Conservation (phyloP, 2,329 filamentous ascomycete species). For the Curvularia spicifera region DNA sequence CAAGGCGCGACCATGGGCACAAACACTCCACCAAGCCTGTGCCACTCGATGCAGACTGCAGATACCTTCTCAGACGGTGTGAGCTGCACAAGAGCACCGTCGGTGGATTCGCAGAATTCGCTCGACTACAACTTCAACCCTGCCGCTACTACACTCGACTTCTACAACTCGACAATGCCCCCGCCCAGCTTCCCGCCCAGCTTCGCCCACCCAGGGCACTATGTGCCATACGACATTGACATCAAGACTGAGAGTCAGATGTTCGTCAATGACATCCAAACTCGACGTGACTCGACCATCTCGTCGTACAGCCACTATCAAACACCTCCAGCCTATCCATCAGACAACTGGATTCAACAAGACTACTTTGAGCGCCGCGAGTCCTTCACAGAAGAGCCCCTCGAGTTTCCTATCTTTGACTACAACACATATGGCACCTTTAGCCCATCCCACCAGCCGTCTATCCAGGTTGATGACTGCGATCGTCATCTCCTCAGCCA, state of each 20-base stretch:
- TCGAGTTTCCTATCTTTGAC: conserved; percentile 82
- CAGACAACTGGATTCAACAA: conserved; percentile 75
- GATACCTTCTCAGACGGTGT: conserved; percentile 79
- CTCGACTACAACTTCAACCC: conserved; percentile 71
- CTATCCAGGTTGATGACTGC: conserved; percentile 83
- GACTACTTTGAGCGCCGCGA: conserved; percentile 72
- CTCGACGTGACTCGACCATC: conserved; percentile 82
- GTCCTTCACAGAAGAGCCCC: conserved; percentile 63
- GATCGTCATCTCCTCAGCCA: conserved; percentile 89
- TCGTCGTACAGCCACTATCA: conserved; percentile 94
- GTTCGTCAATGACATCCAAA: conserved; percentile 89
- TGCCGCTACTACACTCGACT: conserved; percentile 57
- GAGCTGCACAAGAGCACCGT: conserved; percentile 72
- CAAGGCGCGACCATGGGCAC: conserved; percentile 56
- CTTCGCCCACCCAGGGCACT: conserved; percentile 63
- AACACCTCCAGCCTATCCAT: conserved; percentile 73
- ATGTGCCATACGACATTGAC: conserved; percentile 87
- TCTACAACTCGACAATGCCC: conserved; percentile 68
- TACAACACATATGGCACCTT: conserved; percentile 71
- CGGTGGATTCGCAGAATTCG: conserved; percentile 80
- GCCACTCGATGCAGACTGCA: conserved; percentile 81
- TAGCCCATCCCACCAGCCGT: conserved; percentile 69
- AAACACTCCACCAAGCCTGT: conserved; percentile 77
- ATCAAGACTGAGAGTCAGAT: conserved; percentile 95
- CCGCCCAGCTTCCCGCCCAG: conserved; percentile 53